Evolutionary conservation across 306 rosid species (phyloP), one percentile per base, ranked within the genome.

Genomic region (Dicorynia guianensis): DNA sequence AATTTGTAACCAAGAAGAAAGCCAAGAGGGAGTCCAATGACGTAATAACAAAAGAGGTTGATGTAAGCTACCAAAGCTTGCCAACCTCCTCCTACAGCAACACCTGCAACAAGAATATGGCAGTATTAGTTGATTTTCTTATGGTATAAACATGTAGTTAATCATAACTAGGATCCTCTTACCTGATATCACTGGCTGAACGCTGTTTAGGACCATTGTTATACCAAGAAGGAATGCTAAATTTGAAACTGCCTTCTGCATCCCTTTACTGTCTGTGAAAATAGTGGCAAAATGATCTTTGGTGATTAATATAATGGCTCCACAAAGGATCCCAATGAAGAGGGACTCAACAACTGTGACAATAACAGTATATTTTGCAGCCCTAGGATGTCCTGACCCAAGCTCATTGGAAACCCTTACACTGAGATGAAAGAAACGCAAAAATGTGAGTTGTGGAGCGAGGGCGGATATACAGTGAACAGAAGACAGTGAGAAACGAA

Each of bases 21-120:
- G 9, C 98, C 98, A 73, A 93, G 81, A 54, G 98, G 98, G 35
- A 93, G 94, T 35, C 98, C 98, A 39, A 93, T 20, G 35, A 89
- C 0, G 46, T 93, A 93, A 83, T 93, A 93, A 75, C 96, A 88
- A 78, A 93, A 86, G 71, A 93, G 74, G 80, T 93, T 93, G 69
- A 93, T 89, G 63, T 89, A 93, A 77, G 98, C 98, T 61, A 93
- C 98, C 74, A 93, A 78, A 56, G 88, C 96, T 72, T 93, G 98
- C 98, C 98, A 93, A 5, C 98, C 97, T 82, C 98, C 98, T 86
- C 98, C 98, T 36, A 93, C 90, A 48, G 98, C 98, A 70, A 93
- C 97, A 61, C 98, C 98, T 93, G 85, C 52, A 81, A 71, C 52
- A 81, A 71, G n/a, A 63, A 59, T 4, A 63, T 1, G 13, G 3